Conservation (phyloP, 2,329 filamentous ascomycete species). For the Amylocarpus encephaloides region DNA sequence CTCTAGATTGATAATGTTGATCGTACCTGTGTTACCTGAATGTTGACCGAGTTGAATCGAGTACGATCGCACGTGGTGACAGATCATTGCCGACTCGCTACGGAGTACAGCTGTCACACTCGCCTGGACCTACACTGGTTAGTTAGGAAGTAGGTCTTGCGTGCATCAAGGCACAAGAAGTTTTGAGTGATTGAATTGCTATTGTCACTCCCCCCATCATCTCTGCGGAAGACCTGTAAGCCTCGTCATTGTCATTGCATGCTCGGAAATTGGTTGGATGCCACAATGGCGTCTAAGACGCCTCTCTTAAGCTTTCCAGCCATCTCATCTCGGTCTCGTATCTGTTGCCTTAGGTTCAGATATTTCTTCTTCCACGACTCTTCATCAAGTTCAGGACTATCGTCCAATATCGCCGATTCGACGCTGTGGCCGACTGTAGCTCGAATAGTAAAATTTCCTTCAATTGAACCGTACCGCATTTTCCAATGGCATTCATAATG, state of each 20-base stretch:
- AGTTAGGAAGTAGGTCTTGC: too few relatives aligned
- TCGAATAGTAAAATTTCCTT: constrained; percentile 47
- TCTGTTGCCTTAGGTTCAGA: constrained; percentile 50
- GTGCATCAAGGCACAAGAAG: background rate
- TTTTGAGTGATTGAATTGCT: background rate
- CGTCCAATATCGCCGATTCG: constrained; percentile 12
- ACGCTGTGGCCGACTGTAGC: constrained; percentile 34
- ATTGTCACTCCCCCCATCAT: background rate
- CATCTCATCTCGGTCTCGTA: constrained; percentile 53
- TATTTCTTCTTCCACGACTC: constrained; percentile 47
- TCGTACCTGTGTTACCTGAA: too few relatives aligned
- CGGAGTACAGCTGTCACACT: too few relatives aligned
- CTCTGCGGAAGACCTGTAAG: background rate
- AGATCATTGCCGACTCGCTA: too few relatives aligned
- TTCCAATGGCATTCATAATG: constrained; percentile 50
- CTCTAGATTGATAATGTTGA: too few relatives aligned
- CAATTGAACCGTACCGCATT: constrained; percentile 47
- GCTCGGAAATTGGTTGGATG: constrained; percentile 7
- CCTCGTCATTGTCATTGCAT: background rate
- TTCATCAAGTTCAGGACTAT: constrained; percentile 16
- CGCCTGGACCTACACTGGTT: too few relatives aligned
- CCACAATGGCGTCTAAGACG: constrained; percentile 35
- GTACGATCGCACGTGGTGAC: too few relatives aligned
- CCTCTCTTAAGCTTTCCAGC: constrained; percentile 39
- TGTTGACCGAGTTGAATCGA: too few relatives aligned